These are phyloP conservation scores for Plantago coronopus DNA, from an alignment of 305 asterid species.

Conservation along the genomic window DNA sequence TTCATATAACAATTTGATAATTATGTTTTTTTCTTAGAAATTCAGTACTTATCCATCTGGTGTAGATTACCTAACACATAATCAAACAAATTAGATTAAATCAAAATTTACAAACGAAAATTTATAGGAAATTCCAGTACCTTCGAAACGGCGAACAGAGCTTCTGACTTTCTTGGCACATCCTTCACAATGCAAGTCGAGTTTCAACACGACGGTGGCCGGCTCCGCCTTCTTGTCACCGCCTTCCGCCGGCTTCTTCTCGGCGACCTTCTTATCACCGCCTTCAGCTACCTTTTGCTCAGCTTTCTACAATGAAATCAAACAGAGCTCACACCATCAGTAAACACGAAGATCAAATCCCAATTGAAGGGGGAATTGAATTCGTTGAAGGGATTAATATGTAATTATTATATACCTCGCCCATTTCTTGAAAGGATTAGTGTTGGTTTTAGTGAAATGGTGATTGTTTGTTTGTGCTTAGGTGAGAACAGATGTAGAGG, in stretches of 20 bases:
- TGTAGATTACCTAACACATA: background rate
- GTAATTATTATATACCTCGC: too few species aligned
- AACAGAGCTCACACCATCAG: background rate
- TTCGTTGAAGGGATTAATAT: too few species aligned
- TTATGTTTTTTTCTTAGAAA: too few species aligned
- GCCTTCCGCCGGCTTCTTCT: conserved; percentile 30
- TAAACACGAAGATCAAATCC: background rate
- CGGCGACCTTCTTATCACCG: conserved; percentile 44
- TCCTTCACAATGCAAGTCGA: conserved; percentile 90
- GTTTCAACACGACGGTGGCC: conserved; percentile 55
- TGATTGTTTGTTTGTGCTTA: too few species aligned
- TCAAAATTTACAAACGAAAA: background rate
- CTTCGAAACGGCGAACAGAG: conserved; percentile 43
- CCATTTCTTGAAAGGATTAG: conserved; percentile 34
- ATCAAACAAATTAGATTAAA: background rate
- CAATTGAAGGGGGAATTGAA: background rate
- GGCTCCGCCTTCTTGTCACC: conserved; percentile 25
- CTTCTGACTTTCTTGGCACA: conserved; percentile 90
- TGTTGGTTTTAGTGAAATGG: too few species aligned
- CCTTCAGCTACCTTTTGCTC: conserved; percentile 20
- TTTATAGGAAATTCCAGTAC: conserved; percentile 27
- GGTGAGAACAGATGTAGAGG: conserved; percentile 4
- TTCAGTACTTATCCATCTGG: background rate
- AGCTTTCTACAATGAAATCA: conserved; percentile 45
- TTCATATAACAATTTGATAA: too few species aligned